Conservation (phyloP, 2,329 filamentous ascomycete species). For the Diaporthe helianthi region DNA sequence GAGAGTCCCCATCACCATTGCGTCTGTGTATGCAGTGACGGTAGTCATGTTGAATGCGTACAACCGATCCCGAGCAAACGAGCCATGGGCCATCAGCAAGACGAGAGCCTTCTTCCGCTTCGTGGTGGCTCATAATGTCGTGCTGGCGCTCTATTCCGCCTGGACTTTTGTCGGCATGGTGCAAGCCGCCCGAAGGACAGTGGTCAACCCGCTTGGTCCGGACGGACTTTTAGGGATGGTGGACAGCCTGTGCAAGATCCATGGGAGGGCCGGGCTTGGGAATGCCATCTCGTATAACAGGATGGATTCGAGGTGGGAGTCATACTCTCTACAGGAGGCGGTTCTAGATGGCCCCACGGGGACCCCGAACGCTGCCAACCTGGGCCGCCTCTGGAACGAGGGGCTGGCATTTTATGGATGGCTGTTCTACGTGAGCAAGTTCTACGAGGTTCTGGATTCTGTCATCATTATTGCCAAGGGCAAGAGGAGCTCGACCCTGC, state of each 20-base stretch:
- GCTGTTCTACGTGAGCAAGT: conserved; percentile 99
- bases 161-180: conserved; percentile 95
- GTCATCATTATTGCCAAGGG: conserved; percentile 96
- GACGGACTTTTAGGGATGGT: conserved; percentile 75
- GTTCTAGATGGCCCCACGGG: conserved; percentile 48
- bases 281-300: conserved; percentile 80
- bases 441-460: conserved; percentile 97
- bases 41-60: conserved; percentile 80
- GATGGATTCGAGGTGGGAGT: conserved; percentile 67
- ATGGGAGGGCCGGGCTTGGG: conserved; percentile 81
- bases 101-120: conserved; percentile 79
- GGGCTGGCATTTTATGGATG: conserved; percentile 96
- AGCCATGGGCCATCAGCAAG: conserved; percentile 87
- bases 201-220: conserved; percentile 67
- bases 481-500: conserved; percentile 90
- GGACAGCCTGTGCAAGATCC: conserved; percentile 90
- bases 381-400: conserved; percentile 93
- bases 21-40: conserved; percentile 78
- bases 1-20: conserved; percentile 76
- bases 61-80: conserved; percentile 79
- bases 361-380: conserved; percentile 71
- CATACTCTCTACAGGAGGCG: conserved; percentile 49
- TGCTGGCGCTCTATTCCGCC: conserved; percentile 88
- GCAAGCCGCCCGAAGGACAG: conserved; percentile 63
- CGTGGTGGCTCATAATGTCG: conserved; percentile 89